Percentiles rank a stretch among this genome's conserved stretches.
Conservation (phyloP, 1,139 yeast genomes). For the Blastobotrys ciferrii region DNA sequence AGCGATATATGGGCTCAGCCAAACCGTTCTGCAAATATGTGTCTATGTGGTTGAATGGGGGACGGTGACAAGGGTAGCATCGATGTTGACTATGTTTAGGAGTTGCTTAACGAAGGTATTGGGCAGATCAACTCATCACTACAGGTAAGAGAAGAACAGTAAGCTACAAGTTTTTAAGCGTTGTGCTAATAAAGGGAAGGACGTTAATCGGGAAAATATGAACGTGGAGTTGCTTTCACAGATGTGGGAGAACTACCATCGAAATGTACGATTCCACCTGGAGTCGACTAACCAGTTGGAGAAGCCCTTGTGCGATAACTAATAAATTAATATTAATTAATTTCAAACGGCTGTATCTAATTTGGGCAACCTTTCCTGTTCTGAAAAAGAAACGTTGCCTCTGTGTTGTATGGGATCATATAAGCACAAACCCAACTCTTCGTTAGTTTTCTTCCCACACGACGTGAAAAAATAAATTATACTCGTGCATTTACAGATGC, state of each 20-base stretch:
- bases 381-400: not conserved
- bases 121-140: conserved; percentile 59
- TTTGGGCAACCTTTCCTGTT: not conserved
- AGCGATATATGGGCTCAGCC: too few relatives aligned
- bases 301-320: conserved; percentile 41
- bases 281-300: conserved; percentile 66
- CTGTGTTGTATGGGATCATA: not conserved
- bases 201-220: conserved; percentile 64
- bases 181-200: conserved; percentile 30
- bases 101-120: conserved; percentile 69
- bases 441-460: not conserved
- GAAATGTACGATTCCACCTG: conserved; percentile 68
- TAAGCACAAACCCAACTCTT: too few relatives aligned
- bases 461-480: not conserved
- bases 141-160: too few relatives aligned
- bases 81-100: conserved; percentile 39
- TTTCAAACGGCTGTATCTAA: not conserved
- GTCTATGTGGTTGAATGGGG: not conserved
- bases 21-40: too few relatives aligned
- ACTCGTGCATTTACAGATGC: not conserved
- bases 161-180: conserved; percentile 5
- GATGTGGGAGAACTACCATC: conserved; percentile 78
- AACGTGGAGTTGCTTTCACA: conserved; percentile 72
- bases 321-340: conserved; percentile 1
- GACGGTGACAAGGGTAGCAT: too few relatives aligned